A percentile compares a stretch with the other conserved stretches of the same genome.
Evolutionary conservation across 1,284 basidiomycete species (phyloP).

Genomic region (Ceratorhiza oryzae-sativae): DNA sequence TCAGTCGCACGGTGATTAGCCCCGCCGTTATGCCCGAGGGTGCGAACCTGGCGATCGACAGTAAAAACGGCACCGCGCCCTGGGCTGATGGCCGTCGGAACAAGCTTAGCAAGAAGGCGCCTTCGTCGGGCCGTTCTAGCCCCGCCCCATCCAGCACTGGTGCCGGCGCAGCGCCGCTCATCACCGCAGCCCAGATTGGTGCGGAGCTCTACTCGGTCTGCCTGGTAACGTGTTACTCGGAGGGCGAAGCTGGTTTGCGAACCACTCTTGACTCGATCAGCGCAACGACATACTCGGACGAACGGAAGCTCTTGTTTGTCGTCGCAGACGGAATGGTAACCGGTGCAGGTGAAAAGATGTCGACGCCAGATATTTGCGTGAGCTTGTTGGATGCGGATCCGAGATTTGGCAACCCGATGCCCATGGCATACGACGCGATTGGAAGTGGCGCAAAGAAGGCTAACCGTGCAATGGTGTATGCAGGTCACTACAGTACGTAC

Average conservation of each 20-base stretch:
- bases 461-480: conserved; percentile 98
- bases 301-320: conserved; percentile 90
- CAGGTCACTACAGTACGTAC: conserved; percentile 93
- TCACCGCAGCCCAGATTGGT: conserved; percentile 88
- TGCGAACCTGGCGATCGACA: conserved; percentile 89
- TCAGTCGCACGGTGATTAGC: conserved; percentile 80
- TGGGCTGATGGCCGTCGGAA: conserved; percentile 74
- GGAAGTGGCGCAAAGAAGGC: conserved; percentile 88
- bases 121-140: conserved; percentile 3
- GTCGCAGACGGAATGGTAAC: conserved; percentile 99
- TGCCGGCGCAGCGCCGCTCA: conserved; percentile 56
- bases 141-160: conserved; percentile 3
- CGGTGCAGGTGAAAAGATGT: conserved; percentile 91
- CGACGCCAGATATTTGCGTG: conserved; percentile 97
- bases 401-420: conserved; percentile 93
- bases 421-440: conserved; percentile 94
- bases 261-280: conserved; percentile 95
- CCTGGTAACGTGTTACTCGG: conserved; percentile 97
- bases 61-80: conserved; percentile 88
- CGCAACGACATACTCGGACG: conserved; percentile 87
- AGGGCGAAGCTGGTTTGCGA: conserved; percentile 90
- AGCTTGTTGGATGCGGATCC: conserved; percentile 91
- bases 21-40: conserved; percentile 96
- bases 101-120: conserved; percentile 44
- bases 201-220: conserved; percentile 94